phyloP scores from a whole-genome alignment of 176 grass and related monocot species.

The Tillandsia fasciculata region DNA sequence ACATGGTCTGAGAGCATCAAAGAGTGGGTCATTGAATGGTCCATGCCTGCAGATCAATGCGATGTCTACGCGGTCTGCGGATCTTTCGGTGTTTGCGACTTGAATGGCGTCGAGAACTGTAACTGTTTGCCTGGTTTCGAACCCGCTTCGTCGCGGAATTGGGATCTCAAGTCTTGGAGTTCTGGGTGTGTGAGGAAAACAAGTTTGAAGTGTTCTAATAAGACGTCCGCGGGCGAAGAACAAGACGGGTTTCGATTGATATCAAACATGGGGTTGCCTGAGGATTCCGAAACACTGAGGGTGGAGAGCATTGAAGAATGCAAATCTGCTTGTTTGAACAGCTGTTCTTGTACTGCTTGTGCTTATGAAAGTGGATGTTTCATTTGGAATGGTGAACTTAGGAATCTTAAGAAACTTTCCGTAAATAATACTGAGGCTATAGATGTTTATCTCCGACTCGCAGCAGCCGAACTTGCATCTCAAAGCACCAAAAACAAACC shows the following conservation, averaged over 20 bases:
- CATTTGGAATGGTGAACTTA: background rate
- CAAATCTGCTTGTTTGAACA: background rate
- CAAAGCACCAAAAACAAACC: too few relatives aligned
- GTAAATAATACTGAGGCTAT: background rate
- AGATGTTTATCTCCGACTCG: background rate
- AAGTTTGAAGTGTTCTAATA: background rate
- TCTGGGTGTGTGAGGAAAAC: conserved; percentile 24
- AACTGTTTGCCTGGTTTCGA: conserved; percentile 32
- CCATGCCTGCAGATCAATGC: conserved; percentile 35
- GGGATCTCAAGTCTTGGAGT: conserved; percentile 25
- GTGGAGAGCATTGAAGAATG: background rate
- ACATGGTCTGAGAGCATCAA: conserved; percentile 12
- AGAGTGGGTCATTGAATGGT: conserved; percentile 32
- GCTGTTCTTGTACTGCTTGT: conserved; percentile 1
- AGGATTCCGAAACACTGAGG: too few relatives aligned
- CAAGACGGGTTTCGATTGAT: background rate
- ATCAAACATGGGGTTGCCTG: background rate
- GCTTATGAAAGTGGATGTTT: background rate
- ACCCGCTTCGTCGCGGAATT: conserved; percentile 2
- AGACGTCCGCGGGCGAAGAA: too few relatives aligned
- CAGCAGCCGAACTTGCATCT: background rate
- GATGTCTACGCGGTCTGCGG: conserved; percentile 41
- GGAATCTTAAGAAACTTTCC: background rate
- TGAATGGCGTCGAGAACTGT: conserved; percentile 27
- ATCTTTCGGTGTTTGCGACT: conserved; percentile 41